Base-by-base conservation (phyloP, 192 early-diverging fungal genomes). In the Podila epigama region DNA sequence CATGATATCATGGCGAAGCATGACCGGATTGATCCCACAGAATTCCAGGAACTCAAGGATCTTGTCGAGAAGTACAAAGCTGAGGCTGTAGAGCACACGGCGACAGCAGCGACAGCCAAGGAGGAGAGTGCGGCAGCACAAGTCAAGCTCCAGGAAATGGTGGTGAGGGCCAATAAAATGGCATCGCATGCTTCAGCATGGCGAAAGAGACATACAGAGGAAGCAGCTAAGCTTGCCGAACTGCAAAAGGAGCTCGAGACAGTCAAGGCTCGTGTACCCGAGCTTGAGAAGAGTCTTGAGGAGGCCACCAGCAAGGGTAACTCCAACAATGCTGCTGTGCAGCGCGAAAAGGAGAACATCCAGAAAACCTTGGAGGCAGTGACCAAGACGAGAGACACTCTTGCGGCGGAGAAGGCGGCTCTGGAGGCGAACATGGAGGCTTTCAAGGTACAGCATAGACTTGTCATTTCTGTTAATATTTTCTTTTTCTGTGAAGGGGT, bases 21-120 rank as follows among this genome's bases (percentile, higher is more conserved):
- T 79, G 84, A 92, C 81, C 86, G 91, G 54, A 89, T 95, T 36
- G 94, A 95, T 72, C 94, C 94, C 0, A 87, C 83, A 25, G 94
- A 92, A 63, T 88, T 90, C 77, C 81, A 92, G 63, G 70, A 86
- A 15, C 86, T 95, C 20, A 87, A 92, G 77, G 62, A 83, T 25
- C 71, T 86, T 42, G 79, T 89, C 20, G 68, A 73, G 39, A 81
- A 63, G 31, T 63, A 68, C 39, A 72, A 75, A 50, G n/a, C 27
- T 8, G 65, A 81, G 36, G 36, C 32, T 13, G 59, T 42, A 2
- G 80, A 68, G 39, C 29, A 35, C n/a, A 67, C 54, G 8, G 57
- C 32, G 31, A 15, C 40, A 5, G 3, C 68, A 22, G 22, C 40
- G 10, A 31, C 60, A 5, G n/a, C 65, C 27, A 63, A 75, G 40